A percentile compares a stretch with the other conserved stretches of the same genome.
Evolutionary conservation across 1,284 basidiomycete species (phyloP).

Genomic region (Pseudozyma hubeiensis): DNA sequence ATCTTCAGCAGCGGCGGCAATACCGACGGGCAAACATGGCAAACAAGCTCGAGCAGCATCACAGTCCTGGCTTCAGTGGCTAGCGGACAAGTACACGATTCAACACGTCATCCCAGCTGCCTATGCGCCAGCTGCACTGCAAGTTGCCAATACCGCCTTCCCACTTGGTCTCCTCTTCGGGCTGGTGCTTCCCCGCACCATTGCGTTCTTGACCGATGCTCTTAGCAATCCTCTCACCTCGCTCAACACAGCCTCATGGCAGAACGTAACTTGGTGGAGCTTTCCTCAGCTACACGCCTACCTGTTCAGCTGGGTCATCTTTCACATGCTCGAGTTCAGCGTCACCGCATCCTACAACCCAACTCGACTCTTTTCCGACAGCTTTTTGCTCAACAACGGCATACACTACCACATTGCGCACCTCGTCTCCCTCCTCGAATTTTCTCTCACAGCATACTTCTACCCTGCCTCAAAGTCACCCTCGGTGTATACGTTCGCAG

Average conservation of each 20-base stretch:
- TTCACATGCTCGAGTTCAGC: slow-evolving; percentile 94
- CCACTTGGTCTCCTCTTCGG: slow-evolving; percentile 52
- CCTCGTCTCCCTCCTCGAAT: slow-evolving; percentile 81
- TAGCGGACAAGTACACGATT: slow-evolving; percentile 28
- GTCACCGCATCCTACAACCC: slow-evolving; percentile 96
- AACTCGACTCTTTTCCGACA: slow-evolving; percentile 90
- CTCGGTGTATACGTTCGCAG: slow-evolving; percentile 63
- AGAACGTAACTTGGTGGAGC: slow-evolving; percentile 8
- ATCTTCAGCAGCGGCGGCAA: not conserved
- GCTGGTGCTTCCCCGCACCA: slow-evolving; percentile 29
- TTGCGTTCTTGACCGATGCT: slow-evolving; percentile 10
- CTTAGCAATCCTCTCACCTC: not conserved
- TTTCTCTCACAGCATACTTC: slow-evolving; percentile 72
- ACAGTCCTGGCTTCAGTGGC: slow-evolving; percentile 16
- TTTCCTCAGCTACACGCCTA: slow-evolving; percentile 49
- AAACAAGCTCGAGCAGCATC: not conserved
- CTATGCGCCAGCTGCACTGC: slow-evolving; percentile 45
- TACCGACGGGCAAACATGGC: slow-evolving; percentile 12
- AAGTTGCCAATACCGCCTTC: slow-evolving; percentile 49
- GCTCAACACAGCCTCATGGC: not conserved
- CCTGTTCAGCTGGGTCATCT: slow-evolving; percentile 70
- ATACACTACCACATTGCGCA: slow-evolving; percentile 87
- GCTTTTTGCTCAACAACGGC: slow-evolving; percentile 94
- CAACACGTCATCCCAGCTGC: slow-evolving; percentile 50
- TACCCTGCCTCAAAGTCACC: slow-evolving; percentile 15